Percentiles rank a stretch among this genome's conserved stretches.
Evolutionary conservation across 140 eudicot species (phyloP).

Genomic region (Cichorium intybus): DNA sequence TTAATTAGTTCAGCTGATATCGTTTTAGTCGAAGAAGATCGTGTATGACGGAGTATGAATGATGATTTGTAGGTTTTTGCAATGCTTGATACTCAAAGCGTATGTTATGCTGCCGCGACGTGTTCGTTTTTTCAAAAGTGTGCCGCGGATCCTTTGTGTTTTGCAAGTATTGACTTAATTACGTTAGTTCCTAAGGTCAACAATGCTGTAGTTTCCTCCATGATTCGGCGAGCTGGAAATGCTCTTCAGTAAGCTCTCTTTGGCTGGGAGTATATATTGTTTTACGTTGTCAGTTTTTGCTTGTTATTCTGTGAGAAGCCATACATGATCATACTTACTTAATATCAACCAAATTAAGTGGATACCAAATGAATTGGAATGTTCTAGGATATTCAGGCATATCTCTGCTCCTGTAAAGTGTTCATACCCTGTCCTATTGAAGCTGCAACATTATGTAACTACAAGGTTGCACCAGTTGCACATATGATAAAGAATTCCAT

Average conservation of each 20-base stretch:
- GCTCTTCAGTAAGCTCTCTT: conserved; percentile 45
- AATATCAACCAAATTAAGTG: too few species aligned
- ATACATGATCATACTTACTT: neutral
- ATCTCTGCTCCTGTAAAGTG: neutral
- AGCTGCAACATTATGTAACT: neutral
- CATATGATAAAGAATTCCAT: too few species aligned
- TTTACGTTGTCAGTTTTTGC: neutral
- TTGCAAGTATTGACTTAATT: conserved; percentile 55
- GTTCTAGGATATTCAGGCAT: neutral
- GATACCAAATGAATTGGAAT: neutral
- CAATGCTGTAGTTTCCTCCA: conserved; percentile 53
- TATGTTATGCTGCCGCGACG: conserved; percentile 63
- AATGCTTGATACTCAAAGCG: conserved; percentile 63
- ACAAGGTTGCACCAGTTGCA: too few species aligned
- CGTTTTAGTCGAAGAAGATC: neutral
- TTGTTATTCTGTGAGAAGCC: conserved; percentile 4
- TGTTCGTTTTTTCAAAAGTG: conserved; percentile 69
- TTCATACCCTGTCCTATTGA: neutral
- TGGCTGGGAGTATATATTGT: neutral
- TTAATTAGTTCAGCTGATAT: neutral
- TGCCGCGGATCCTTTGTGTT: conserved; percentile 65
- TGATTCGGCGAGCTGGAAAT: conserved; percentile 81
- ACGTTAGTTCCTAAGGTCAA: conserved; percentile 61
- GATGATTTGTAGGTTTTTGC: conserved; percentile 57
- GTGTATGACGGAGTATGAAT: conserved; percentile 5